These are phyloP conservation scores for Mortierella sp. DNA, from an alignment of 371 early-diverging fungal species.

Conservation along the genomic window DNA sequence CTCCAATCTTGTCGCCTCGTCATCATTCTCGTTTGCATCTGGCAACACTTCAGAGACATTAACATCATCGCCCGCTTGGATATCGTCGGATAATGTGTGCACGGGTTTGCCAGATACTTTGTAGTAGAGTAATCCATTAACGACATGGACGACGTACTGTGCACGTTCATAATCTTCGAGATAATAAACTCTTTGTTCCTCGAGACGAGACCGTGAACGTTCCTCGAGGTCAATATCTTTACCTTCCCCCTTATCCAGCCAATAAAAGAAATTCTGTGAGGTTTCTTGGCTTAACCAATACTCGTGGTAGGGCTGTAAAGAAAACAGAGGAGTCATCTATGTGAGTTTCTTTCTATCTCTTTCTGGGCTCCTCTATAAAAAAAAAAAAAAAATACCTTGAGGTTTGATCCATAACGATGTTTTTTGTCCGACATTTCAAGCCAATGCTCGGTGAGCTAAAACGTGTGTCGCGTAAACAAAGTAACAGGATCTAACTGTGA, in stretches of 20 bases:
- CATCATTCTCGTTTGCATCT: conserved; percentile 29
- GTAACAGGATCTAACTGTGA: neutral
- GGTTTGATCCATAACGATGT: conserved; percentile 59
- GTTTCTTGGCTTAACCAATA: conserved; percentile 47
- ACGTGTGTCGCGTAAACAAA: neutral
- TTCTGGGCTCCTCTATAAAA: neutral
- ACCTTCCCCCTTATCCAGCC: conserved; percentile 58
- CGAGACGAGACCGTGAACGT: conserved; percentile 37
- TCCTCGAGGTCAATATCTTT: conserved; percentile 38
- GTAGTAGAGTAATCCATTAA: conserved; percentile 50
- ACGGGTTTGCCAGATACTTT: conserved; percentile 27
- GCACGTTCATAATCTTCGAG: conserved; percentile 43
- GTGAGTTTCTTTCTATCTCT: neutral
- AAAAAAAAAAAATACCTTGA: conserved; percentile 41
- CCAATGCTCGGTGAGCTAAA: conserved; percentile 59
- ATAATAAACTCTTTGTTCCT: conserved; percentile 47
- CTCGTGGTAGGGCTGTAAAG: conserved; percentile 47
- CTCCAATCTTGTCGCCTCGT: conserved; percentile 38
- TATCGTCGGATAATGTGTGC: conserved; percentile 38
- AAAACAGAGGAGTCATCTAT: too few relatives aligned
- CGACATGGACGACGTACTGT: conserved; percentile 39
- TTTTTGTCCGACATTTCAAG: conserved; percentile 57
- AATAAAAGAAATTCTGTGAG: conserved; percentile 57
- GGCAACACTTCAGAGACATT: conserved; percentile 37
- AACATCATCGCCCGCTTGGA: conserved; percentile 24